These are phyloP conservation scores for Rheum nobile DNA, from an alignment of 148 eudicot genomes.

Conservation along the genomic window DNA sequence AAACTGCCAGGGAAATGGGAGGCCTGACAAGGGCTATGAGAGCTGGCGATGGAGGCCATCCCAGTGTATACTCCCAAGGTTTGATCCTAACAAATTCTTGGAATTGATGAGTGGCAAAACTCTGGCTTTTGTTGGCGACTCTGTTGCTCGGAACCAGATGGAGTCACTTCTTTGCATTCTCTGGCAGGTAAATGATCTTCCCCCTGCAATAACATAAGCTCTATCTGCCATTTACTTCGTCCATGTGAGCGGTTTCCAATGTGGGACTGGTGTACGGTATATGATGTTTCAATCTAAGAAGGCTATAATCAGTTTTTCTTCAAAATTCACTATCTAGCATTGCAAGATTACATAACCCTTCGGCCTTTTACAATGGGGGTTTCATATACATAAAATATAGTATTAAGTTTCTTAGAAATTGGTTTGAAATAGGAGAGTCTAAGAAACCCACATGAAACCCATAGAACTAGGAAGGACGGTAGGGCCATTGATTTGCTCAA, in stretches of 20 bases:
- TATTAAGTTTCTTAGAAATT: too few species aligned
- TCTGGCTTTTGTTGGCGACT: constrained; percentile 68
- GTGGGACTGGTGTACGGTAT: not conserved
- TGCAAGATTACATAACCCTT: not conserved
- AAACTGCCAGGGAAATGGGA: constrained; percentile 95
- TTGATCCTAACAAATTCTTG: constrained; percentile 33
- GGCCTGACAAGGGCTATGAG: constrained; percentile 93
- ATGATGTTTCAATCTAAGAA: not conserved
- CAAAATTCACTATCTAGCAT: not conserved
- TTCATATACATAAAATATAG: too few species aligned
- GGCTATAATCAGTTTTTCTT: not conserved
- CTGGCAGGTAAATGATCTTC: constrained; percentile 56
- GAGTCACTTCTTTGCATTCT: constrained; percentile 76
- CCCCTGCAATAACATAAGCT: not conserved
- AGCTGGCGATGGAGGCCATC: constrained; percentile 91
- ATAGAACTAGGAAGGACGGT: too few species aligned
- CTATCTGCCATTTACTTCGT: not conserved
- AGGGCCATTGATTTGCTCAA: too few species aligned
- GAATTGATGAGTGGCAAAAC: constrained; percentile 33
- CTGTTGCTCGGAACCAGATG: constrained; percentile 70
- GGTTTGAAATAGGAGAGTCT: too few species aligned
- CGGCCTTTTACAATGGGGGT: too few species aligned
- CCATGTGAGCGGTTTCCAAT: not conserved
- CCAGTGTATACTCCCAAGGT: constrained; percentile 72
- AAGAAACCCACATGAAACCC: too few species aligned